Evolutionary conservation across 148 eudicot genomes (phyloP), one percentile per base, ranked within the genome.

Genomic region (Silene latifolia): DNA sequence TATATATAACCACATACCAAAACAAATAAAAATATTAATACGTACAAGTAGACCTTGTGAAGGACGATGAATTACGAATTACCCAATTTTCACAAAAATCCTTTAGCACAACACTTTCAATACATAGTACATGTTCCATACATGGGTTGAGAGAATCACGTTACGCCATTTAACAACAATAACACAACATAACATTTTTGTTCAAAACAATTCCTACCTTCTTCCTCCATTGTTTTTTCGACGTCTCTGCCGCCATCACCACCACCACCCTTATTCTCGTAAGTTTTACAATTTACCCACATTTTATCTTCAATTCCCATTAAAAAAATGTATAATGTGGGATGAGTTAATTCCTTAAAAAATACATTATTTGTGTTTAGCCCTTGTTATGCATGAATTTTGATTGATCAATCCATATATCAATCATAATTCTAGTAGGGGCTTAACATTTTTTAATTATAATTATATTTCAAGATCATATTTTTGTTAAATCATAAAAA

Each of bases 371-470:
- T 51, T 51, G 56, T 51, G 56, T 7, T 7, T 46, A 29, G 69
- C 69, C 69, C 59, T 48, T 69, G 54, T 15, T 47, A 70, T 62
- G 70, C n/a, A 47, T 69, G 79, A 76, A 69, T 76, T 76, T 60
- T 76, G 69, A 69, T 27, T 46, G 54, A 39, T 69, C 10, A 51
- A 69, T 0, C 4, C 54, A 27, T 27, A 32, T 29, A 59, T 69
- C 80, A 61, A 25, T 77, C 80, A 77, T 42, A 71, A 62, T 72
- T 71, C 80, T 15, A 54, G 64, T 51, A 67, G 76, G 80, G 80
- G 69, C 48, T 47, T 46, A 12, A 69, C 72, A 69, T 46, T 69
- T 21, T 47, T 8, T 13, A 5, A 21, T 46, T 13, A 69, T 25
- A 47, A 15, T 25, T 35, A 17, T 15, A 15, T 66, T 24, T 39